Evolutionary conservation across 2,329 filamentous ascomycete species (phyloP), one percentile per base, ranked within the genome.

Genomic region (Penicillium capsulatum): DNA sequence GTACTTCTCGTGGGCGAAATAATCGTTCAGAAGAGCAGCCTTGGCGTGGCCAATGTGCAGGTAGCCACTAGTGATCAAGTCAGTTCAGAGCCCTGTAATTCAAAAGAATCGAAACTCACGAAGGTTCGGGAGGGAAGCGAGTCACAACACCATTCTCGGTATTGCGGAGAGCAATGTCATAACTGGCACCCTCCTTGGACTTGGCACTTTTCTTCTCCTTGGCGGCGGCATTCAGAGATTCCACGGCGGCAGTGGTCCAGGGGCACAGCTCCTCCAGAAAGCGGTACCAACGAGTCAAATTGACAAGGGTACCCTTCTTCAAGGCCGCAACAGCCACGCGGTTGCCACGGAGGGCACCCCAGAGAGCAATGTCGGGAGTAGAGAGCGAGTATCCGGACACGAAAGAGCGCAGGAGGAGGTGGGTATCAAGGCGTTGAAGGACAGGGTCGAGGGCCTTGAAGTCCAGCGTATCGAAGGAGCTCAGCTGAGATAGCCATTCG

Each of bases 41-140:
- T 97, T 97, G 54, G 89, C 88, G 71, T 97, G 91, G 38, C 91
- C 91, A 50, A 96, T 94, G 70, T 96, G 91, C 31, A 96, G 80
- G 19, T 42, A 42, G 32, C 40, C 34, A 31, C 16, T 37, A 22
- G 35, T 34, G 50, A 40, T 59, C n/a, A n/a, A 39, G 34, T 36
- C 9, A 14, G 26, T 28, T 28, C 4, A 11, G 26, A 28, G 6
- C 4, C 17, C 3, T 7, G 16, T 9, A 3, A 24, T 17, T 14
- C 8, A 11, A 19, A 26, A n/a, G 13, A 17, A 29, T n/a, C 2
- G 10, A 28, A 17, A 72, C 79, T 67, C 66, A 85, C 74, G 88
- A 95, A 49, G 91, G 91, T 80, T 96, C 91, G 3, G 91, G 91
- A 11, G 91, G 82, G 70, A 97, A 97, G 56, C 90, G 77, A 15